Percentiles rank a stretch among this genome's conserved stretches.
phyloP scores from a whole-genome alignment of 2,329 filamentous ascomycete genomes.

The Intubia oerlemansii region DNA sequence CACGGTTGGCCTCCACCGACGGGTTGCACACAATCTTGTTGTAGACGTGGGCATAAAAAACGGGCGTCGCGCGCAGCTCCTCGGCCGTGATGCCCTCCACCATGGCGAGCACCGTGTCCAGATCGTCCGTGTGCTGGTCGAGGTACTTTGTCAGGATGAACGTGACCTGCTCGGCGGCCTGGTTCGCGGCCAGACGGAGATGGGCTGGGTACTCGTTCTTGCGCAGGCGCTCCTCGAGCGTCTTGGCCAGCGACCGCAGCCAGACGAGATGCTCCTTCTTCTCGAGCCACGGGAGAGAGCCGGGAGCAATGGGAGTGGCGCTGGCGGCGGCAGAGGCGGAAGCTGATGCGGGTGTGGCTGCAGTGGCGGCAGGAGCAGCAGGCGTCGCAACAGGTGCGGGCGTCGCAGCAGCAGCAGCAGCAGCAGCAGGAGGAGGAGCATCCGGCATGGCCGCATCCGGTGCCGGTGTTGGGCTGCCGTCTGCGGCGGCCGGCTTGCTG shows the following conservation, averaged over 20 bases:
- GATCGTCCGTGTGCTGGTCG: conserved; percentile 47
- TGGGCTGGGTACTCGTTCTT: conserved; percentile 46
- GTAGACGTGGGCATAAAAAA: conserved; percentile 68
- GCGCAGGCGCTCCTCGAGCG: conserved; percentile 55
- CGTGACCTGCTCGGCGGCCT: conserved; percentile 77
- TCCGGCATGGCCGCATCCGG: background rate
- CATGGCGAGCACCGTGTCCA: conserved; percentile 68
- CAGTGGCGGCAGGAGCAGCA: too few relatives aligned
- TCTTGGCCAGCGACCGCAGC: conserved; percentile 48
- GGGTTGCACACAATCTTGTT: conserved; percentile 62
- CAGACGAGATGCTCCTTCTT: conserved; percentile 38
- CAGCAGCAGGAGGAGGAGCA: too few relatives aligned
- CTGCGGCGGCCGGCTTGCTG: background rate
- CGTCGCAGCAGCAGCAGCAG: background rate
- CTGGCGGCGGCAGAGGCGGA: background rate
- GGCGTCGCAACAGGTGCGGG: too few relatives aligned
- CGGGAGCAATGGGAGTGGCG: too few relatives aligned
- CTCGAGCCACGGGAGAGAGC: too few relatives aligned
- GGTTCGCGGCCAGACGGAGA: conserved; percentile 67
- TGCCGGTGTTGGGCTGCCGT: too few relatives aligned
- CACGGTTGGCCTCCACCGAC: conserved; percentile 69
- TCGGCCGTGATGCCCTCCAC: conserved; percentile 69
- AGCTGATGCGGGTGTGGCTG: conserved; percentile 12
- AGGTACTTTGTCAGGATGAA: conserved; percentile 65
- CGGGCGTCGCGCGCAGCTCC: conserved; percentile 57